Conservation (phyloP, 139 green algal genomes). For the Choricystis sp. region DNA sequence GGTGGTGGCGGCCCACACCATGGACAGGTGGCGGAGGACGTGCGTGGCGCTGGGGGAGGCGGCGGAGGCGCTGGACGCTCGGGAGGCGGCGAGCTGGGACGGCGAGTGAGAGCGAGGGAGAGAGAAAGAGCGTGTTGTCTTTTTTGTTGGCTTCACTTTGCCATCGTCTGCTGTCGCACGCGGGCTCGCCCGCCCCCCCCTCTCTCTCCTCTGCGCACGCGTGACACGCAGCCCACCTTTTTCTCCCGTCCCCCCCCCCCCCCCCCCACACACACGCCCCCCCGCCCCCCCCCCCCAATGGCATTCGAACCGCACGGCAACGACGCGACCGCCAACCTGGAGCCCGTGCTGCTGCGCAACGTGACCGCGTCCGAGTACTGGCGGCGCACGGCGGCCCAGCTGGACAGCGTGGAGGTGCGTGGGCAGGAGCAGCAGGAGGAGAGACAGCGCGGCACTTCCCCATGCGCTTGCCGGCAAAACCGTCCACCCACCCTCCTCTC, state of each 20-base stretch:
- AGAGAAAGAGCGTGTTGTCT: too few relatives aligned
- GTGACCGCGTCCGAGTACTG: slow-evolving; percentile 62
- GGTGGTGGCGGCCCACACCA: not conserved
- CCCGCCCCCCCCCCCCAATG: too few relatives aligned
- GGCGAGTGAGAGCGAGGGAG: too few relatives aligned
- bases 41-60: not conserved
- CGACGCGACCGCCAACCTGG: slow-evolving; percentile 62
- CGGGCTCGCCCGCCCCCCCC: too few relatives aligned
- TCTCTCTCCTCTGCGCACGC: too few relatives aligned
- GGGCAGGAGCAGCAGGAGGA: slow-evolving; percentile 76
- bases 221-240: too few relatives aligned
- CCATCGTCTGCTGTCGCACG: too few relatives aligned
- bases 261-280: too few relatives aligned
- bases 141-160: too few relatives aligned
- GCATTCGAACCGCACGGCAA: too few relatives aligned
- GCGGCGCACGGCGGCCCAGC: slow-evolving; percentile 32
- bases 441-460: not conserved
- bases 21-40: not conserved
- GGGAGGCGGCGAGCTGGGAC: not conserved
- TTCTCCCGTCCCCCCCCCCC: too few relatives aligned
- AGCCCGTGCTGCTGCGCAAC: slow-evolving; percentile 65
- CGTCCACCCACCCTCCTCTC: not conserved
- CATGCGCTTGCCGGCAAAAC: not conserved
- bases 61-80: not conserved
- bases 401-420: slow-evolving; percentile 48